These are phyloP conservation scores for Solanum chacoense DNA, from an alignment of 305 asterid species.

Conservation along the genomic window DNA sequence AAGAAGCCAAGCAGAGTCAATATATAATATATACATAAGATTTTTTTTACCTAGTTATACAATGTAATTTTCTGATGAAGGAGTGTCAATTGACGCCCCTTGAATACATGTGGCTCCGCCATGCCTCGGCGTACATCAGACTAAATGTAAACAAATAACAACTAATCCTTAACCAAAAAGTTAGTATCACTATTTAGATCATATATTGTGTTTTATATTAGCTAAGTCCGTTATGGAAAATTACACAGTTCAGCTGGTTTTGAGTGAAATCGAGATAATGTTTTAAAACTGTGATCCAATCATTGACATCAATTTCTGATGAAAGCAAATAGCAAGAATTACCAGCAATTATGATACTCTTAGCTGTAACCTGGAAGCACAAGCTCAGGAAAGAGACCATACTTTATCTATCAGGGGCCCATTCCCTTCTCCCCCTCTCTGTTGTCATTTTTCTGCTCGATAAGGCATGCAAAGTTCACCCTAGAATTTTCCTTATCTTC, in stretches of 20 bases:
- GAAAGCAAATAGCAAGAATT: neutral
- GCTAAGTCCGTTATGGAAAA: neutral
- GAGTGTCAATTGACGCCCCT: neutral
- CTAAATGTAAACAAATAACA: neutral
- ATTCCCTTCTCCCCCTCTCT: neutral
- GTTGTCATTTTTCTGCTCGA: neutral
- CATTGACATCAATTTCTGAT: neutral
- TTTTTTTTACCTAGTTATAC: neutral
- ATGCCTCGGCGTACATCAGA: neutral
- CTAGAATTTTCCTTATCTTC: neutral
- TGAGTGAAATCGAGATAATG: neutral
- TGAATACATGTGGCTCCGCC: neutral
- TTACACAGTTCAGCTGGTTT: neutral
- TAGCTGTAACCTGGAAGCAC: neutral
- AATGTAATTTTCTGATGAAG: neutral
- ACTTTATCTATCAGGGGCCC: neutral
- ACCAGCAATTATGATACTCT: neutral
- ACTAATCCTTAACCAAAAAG: neutral
- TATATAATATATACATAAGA: neutral
- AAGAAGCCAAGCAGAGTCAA: neutral
- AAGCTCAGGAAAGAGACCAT: neutral
- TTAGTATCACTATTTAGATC: neutral
- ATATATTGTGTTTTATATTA: neutral
- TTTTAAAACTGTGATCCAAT: neutral
- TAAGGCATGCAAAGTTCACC: neutral